phyloP scores from a whole-genome alignment of 495 filamentous ascomycete species.

The Aspergillus avenaceus region DNA sequence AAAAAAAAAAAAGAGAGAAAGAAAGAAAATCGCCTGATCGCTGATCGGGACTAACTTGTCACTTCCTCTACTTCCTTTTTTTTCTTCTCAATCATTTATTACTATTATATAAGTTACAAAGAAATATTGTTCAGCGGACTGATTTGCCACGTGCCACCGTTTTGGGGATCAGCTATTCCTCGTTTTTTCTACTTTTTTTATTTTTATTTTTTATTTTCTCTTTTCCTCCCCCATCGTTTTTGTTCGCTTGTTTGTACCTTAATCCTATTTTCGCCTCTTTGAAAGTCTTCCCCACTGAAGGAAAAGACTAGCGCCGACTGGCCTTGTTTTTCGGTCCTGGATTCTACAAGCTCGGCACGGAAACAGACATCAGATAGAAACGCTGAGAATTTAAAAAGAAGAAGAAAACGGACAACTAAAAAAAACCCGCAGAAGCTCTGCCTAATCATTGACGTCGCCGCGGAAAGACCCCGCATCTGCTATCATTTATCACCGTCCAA shows the following conservation, averaged over 20 bases:
- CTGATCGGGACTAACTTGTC: not conserved
- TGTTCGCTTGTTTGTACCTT: slow-evolving; percentile 4
- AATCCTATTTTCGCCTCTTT: slow-evolving; percentile 2
- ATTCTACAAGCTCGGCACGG: too few relatives aligned
- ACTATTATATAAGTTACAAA: slow-evolving; percentile 1
- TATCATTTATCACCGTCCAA: slow-evolving; percentile 2
- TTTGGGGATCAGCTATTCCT: slow-evolving; percentile 1
- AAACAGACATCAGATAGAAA: too few relatives aligned
- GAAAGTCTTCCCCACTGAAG: not conserved
- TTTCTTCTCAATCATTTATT: slow-evolving; percentile 1
- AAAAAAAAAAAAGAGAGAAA: not conserved
- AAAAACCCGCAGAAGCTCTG: not conserved
- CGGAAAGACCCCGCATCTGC: not conserved
- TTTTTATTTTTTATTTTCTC: not conserved
- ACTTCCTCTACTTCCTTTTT: not conserved
- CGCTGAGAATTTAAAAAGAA: not conserved
- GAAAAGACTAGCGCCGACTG: slow-evolving; percentile 1
- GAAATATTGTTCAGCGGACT: too few relatives aligned
- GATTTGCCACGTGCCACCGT: slow-evolving; percentile 4
- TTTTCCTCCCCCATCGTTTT: slow-evolving; percentile 5
- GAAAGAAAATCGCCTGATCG: too few relatives aligned
- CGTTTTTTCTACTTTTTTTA: not conserved
- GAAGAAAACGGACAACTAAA: not conserved
- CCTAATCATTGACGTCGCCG: slow-evolving; percentile 3
- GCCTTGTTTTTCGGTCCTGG: slow-evolving; percentile 18